Percentiles rank a stretch among this genome's conserved stretches.
Conservation (phyloP, 108 stramenopile genomes). For the Licmophora abbreviata region DNA sequence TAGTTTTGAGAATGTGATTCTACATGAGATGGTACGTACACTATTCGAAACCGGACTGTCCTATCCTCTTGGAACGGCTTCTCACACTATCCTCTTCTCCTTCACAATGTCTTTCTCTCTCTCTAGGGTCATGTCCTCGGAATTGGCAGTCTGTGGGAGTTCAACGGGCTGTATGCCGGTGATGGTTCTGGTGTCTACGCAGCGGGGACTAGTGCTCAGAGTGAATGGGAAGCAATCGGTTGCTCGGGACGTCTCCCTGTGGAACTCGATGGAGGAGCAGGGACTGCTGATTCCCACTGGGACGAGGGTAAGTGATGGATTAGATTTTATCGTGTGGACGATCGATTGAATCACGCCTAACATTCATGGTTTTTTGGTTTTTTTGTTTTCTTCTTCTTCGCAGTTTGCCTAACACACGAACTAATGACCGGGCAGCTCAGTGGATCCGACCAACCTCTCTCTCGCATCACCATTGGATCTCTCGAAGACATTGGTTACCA, state of each 20-base stretch:
- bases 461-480: constrained; percentile 18
- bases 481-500: constrained; percentile 24
- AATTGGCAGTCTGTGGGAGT: constrained; percentile 22
- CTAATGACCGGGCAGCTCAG: constrained; percentile 24
- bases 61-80: too few relatives aligned
- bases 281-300: constrained; percentile 25
- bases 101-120: constrained; percentile 39
- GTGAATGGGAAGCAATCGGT: constrained; percentile 8
- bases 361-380: too few relatives aligned
- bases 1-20: too few relatives aligned
- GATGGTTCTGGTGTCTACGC: too few relatives aligned
- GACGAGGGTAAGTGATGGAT: constrained; percentile 27
- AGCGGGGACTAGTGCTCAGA: too few relatives aligned
- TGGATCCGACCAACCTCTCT: constrained; percentile 1
- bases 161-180: constrained; percentile 5
- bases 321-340: too few relatives aligned
- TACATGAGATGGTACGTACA: too few relatives aligned
- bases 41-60: too few relatives aligned
- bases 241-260: constrained; percentile 14
- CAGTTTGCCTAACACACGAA: constrained; percentile 19
- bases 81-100: constrained; percentile 8
- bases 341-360: too few relatives aligned
- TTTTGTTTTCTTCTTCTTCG: too few relatives aligned
- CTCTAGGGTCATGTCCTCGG: constrained; percentile 41
- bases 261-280: constrained; percentile 16